Evolutionary conservation across 345 rosid genomes (phyloP), one percentile per base, ranked within the genome.

Genomic region (Leavenworthia alabamica): DNA sequence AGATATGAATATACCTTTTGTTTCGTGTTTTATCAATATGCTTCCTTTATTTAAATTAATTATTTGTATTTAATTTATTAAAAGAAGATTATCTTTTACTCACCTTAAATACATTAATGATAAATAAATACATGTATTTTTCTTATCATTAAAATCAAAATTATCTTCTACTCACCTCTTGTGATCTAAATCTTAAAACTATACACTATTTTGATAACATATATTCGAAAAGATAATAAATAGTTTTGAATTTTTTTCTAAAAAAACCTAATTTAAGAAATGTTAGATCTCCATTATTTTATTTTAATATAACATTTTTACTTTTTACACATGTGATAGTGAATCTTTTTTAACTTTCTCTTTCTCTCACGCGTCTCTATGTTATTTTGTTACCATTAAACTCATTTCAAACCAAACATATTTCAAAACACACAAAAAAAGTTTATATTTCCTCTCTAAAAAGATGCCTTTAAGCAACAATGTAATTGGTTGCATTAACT

Each of bases 401-500:
- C 27, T 28, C 10, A 33, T 26, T 13, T 14, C 48, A 60, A 60
- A 60, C 60, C 60, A 50, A 60, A 43, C 60, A 68, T 3, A 60
- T 8, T 35, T 11, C 48, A 46, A 20, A 33, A 56, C 22, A 60
- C 48, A 17, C 41, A 60, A 26, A 58, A 67, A 32, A 11, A 10
- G 17, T n/a, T 20, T 20, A 20, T 39, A 14, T 23, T 20, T 35
- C 29, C 41, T 35, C 67, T 41, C 59, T 6, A 56, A 11, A 57
- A 47, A 53, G 2, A 93, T 93, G 99, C 87, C 92, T 20, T 64
- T 86, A 13, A 87, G 96, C 86, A 84, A 75, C 67, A 86, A 90
- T 50, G 83, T 87, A 31, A 83, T 87, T 3, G 96, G 95, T 14
- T 85, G 87, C 32, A 87, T 87, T 49, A 93, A 90, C 89, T 85